Evolutionary conservation across 345 rosid genomes (phyloP).

Genomic region (Dipteronia dyeriana): DNA sequence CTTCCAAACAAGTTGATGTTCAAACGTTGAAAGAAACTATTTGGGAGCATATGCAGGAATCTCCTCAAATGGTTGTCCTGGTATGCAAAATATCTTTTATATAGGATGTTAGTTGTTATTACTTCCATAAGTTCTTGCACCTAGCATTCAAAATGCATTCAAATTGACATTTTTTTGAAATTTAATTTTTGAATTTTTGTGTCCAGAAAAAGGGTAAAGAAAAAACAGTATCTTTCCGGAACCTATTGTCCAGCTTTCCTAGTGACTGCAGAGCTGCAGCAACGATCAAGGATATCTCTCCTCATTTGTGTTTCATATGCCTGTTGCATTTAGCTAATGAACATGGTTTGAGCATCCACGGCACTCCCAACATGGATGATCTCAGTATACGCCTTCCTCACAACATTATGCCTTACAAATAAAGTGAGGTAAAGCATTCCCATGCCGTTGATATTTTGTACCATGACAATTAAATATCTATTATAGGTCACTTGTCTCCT

Average conservation of each 20-base stretch:
- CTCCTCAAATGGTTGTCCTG: slow-evolving; percentile 49
- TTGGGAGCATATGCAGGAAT: slow-evolving; percentile 67
- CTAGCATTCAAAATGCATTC: not conserved
- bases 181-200: not conserved
- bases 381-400: slow-evolving; percentile 52
- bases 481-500: not conserved
- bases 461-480: not conserved
- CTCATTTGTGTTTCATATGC: slow-evolving; percentile 94
- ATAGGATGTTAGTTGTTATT: not conserved
- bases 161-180: not conserved
- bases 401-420: not conserved
- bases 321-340: slow-evolving; percentile 89
- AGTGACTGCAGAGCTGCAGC: slow-evolving; percentile 73
- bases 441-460: not conserved
- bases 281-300: slow-evolving; percentile 64
- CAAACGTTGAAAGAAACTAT: slow-evolving; percentile 82
- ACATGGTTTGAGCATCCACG: slow-evolving; percentile 67
- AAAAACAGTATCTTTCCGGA: slow-evolving; percentile 61
- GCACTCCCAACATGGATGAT: slow-evolving; percentile 60
- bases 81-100: slow-evolving; percentile 26
- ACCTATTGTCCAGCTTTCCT: slow-evolving; percentile 70
- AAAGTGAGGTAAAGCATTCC: slow-evolving; percentile 1
- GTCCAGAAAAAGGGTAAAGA: slow-evolving; percentile 40
- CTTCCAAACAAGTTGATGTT: slow-evolving; percentile 93
- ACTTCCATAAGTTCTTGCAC: not conserved